Evolutionary conservation across 768 basidiomycete species (phyloP).

Genomic region (Podaxis sp.): DNA sequence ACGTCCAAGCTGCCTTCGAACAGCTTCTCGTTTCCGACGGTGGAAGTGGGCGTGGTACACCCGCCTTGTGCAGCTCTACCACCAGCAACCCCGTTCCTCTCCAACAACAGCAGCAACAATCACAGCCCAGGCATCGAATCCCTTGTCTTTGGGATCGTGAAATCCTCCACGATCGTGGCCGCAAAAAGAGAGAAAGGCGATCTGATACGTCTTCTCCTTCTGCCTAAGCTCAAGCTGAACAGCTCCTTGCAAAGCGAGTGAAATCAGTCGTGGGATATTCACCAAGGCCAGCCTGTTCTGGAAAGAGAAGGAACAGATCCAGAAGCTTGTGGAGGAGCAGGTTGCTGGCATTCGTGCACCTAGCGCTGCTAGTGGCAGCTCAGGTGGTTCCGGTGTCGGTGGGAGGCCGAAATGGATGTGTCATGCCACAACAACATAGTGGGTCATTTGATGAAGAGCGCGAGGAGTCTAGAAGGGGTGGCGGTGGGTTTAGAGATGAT

Average conservation of each 20-base stretch:
- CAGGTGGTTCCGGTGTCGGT: slow-evolving; percentile 22
- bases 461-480: slow-evolving; percentile 36
- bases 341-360: slow-evolving; percentile 28
- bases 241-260: slow-evolving; percentile 81
- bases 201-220: slow-evolving; percentile 5
- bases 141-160: slow-evolving; percentile 10
- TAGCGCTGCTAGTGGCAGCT: slow-evolving; percentile 23
- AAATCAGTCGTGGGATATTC: slow-evolving; percentile 81
- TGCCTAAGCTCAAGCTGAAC: slow-evolving; percentile 74
- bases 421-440: slow-evolving; percentile 43
- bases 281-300: slow-evolving; percentile 83
- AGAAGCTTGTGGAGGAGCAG: slow-evolving; percentile 84
- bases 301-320: slow-evolving; percentile 77
- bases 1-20: slow-evolving; percentile 82
- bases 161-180: slow-evolving; percentile 19
- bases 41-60: slow-evolving; percentile 13
- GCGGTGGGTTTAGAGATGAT: slow-evolving; percentile 21
- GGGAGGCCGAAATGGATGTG: slow-evolving; percentile 67
- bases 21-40: slow-evolving; percentile 39
- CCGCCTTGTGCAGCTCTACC: not conserved
- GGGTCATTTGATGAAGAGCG: slow-evolving; percentile 25
- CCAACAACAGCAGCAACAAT: slow-evolving; percentile 12
- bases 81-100: slow-evolving; percentile 7
- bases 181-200: slow-evolving; percentile 18
- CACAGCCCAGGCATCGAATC: slow-evolving; percentile 11